Evolutionary conservation across 1,284 basidiomycete genomes (phyloP).

Genomic region (Cutaneotrichosporon cyanovorans): DNA sequence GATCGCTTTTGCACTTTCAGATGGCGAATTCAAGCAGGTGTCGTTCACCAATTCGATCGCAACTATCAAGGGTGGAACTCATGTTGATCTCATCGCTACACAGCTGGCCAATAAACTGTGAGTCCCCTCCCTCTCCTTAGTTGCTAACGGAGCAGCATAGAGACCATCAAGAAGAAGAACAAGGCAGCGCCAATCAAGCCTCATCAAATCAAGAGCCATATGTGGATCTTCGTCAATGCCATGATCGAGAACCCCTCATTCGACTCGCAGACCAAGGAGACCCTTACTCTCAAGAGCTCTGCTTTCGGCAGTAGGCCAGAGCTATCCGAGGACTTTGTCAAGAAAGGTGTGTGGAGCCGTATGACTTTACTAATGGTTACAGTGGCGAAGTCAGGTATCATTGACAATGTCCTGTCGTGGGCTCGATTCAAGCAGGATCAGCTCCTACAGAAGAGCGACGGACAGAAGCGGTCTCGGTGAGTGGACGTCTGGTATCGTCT

Average conservation of each 20-base stretch:
- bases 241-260: constrained; percentile 97
- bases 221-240: constrained; percentile 97
- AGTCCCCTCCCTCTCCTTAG: too few relatives aligned
- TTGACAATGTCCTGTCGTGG: constrained; percentile 90
- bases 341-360: constrained; percentile 64
- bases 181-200: constrained; percentile 88
- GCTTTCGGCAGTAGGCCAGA: constrained; percentile 88
- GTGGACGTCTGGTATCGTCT: constrained; percentile 37
- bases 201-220: constrained; percentile 90
- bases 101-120: constrained; percentile 76
- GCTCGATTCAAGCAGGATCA: constrained; percentile 96
- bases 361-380: constrained; percentile 4
- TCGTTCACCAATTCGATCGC: constrained; percentile 98
- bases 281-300: constrained; percentile 74
- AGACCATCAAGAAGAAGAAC: constrained; percentile 89
- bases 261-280: constrained; percentile 99
- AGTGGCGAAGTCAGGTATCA: constrained; percentile 85
- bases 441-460: constrained; percentile 92
- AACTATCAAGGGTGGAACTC: constrained; percentile 93
- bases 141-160: constrained; percentile 49
- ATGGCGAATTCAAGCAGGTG: constrained; percentile 80
- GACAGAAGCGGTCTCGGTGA: constrained; percentile 79
- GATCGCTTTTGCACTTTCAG: constrained; percentile 85
- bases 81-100: constrained; percentile 80
- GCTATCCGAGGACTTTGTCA: constrained; percentile 87